Evolutionary conservation across 441 rosid species (phyloP).

Genomic region (Jatropha multifida): DNA sequence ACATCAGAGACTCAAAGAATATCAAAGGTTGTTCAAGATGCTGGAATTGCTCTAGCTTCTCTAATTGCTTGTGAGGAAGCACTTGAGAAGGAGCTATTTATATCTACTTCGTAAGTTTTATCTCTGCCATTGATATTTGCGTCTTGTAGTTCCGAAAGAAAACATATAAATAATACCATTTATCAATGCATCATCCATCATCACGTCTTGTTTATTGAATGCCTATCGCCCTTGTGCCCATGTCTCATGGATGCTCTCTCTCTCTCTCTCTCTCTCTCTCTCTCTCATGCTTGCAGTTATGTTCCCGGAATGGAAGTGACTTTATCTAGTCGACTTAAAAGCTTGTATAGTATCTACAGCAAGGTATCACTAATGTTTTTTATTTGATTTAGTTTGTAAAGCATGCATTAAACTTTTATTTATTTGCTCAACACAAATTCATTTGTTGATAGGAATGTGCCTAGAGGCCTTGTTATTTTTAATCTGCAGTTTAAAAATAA

Average conservation of each 20-base stretch:
- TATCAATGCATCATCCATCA: not conserved
- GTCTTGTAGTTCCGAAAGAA: slow-evolving; percentile 15
- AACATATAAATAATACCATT: not conserved
- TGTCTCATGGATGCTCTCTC: slow-evolving; percentile 10
- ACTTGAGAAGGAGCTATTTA: slow-evolving; percentile 61
- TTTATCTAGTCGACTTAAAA: slow-evolving; percentile 65
- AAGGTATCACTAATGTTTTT: slow-evolving; percentile 44
- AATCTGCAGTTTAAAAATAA: not conserved
- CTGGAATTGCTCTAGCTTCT: slow-evolving; percentile 70
- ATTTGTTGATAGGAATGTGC: not conserved
- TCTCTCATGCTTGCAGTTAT: slow-evolving; percentile 44
- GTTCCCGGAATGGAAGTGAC: slow-evolving; percentile 87
- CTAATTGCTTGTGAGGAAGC: slow-evolving; percentile 71
- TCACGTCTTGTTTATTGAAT: not conserved
- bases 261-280: slow-evolving; percentile 8
- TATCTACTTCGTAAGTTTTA: slow-evolving; percentile 65
- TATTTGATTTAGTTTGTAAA: slow-evolving; percentile 11
- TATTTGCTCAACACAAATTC: not conserved
- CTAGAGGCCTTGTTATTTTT: not conserved
- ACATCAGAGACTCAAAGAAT: slow-evolving; percentile 36
- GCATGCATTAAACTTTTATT: not conserved
- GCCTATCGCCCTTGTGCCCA: slow-evolving; percentile 11
- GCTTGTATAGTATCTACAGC: slow-evolving; percentile 66
- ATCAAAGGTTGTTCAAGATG: slow-evolving; percentile 65
- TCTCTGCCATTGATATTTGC: slow-evolving; percentile 18